A percentile compares a stretch with the other conserved stretches of the same genome.
These are phyloP conservation scores for Pisolithus thermaeus DNA, from an alignment of 1,284 basidiomycete species.

Conservation along the genomic window DNA sequence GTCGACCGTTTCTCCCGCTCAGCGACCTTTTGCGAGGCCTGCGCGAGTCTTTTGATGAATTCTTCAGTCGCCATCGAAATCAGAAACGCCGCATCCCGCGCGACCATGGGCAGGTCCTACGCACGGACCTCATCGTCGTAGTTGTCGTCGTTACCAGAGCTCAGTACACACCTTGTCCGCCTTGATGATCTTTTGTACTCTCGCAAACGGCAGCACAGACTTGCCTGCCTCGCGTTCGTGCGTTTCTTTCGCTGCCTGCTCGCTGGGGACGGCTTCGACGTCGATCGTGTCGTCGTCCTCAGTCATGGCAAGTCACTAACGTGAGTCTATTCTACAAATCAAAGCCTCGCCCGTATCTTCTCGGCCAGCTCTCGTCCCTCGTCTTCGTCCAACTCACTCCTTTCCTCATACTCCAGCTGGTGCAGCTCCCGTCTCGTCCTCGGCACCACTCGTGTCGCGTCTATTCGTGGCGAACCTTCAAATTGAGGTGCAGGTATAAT, in stretches of 20 bases:
- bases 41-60: constrained; percentile 61
- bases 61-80: constrained; percentile 75
- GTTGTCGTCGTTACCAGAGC: neutral
- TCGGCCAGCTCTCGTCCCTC: constrained; percentile 44
- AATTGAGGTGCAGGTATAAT: constrained; percentile 67
- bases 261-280: neutral
- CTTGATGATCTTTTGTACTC: constrained; percentile 75
- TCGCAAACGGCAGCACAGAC: constrained; percentile 60
- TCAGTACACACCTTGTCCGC: constrained; percentile 57
- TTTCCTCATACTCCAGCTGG: constrained; percentile 47
- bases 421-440: constrained; percentile 49
- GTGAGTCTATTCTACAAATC: constrained; percentile 4
- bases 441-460: constrained; percentile 18
- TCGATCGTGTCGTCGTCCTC: constrained; percentile 1
- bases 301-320: neutral
- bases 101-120: constrained; percentile 68
- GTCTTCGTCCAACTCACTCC: constrained; percentile 54
- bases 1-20: constrained; percentile 59
- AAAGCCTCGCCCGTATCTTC: constrained; percentile 43
- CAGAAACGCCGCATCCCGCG: constrained; percentile 65
- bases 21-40: constrained; percentile 56
- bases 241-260: constrained; percentile 2
- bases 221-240: constrained; percentile 46
- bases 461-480: constrained; percentile 15
- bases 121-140: neutral